Percentiles rank a stretch among this genome's conserved stretches.
phyloP scores from a whole-genome alignment of 306 rosid species.

The Neltuma alba region DNA sequence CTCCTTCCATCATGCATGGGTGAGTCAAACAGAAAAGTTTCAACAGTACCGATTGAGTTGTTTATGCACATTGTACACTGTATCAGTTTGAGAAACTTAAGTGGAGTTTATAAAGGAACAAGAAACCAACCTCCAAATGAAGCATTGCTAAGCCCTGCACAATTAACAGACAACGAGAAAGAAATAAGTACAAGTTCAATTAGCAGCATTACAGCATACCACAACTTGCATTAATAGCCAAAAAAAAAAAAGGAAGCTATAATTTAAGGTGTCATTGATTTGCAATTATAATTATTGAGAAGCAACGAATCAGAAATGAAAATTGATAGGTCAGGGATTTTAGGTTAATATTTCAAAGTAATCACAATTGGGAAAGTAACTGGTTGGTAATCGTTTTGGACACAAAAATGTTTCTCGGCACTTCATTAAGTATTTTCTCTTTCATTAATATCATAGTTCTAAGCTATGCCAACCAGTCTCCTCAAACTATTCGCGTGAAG shows the following conservation, averaged over 20 bases:
- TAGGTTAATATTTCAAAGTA: background rate
- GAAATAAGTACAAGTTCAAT: conserved; percentile 37
- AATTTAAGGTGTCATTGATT: background rate
- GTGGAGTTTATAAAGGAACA: background rate
- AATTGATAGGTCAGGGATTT: background rate
- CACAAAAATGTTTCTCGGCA: background rate
- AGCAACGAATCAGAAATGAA: conserved; percentile 5
- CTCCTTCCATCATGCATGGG: conserved; percentile 3
- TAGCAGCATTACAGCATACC: background rate
- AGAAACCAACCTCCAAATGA: conserved; percentile 86
- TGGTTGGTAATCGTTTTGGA: conserved; percentile 1
- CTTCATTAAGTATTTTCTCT: background rate
- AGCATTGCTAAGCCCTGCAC: conserved; percentile 84
- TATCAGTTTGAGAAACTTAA: conserved; percentile 10
- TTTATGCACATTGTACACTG: background rate
- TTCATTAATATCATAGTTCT: conserved; percentile 8
- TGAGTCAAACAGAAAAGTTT: background rate
- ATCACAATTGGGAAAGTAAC: background rate
- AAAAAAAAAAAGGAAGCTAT: background rate
- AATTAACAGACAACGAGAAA: conserved; percentile 37
- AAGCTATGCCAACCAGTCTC: conserved; percentile 11
- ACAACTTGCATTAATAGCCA: background rate
- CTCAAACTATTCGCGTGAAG: conserved; percentile 9
- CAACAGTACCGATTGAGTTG: conserved; percentile 1
- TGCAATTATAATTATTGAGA: conserved; percentile 8